Evolutionary conservation across 73 alveolate species (phyloP).

Genomic region (Tetrahymena thermophila): DNA sequence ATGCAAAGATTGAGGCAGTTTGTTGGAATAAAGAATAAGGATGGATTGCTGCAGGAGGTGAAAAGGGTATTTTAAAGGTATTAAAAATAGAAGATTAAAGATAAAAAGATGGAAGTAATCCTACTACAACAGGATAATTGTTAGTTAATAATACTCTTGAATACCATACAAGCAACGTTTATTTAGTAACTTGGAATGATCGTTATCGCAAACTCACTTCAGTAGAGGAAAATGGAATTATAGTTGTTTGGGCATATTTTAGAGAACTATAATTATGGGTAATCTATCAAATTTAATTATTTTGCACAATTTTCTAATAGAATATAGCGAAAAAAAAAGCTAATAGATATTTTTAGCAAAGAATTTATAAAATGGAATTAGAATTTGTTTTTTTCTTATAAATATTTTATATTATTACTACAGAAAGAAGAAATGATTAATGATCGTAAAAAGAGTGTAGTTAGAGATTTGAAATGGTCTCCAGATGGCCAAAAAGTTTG

Average conservation of each 20-base stretch:
- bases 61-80: slow-evolving; percentile 65
- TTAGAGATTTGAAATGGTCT: slow-evolving; percentile 99
- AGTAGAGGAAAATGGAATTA: slow-evolving; percentile 90
- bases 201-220: slow-evolving; percentile 86
- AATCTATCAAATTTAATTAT: neutral
- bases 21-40: slow-evolving; percentile 83
- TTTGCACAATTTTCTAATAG: neutral
- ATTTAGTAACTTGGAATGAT: slow-evolving; percentile 82
- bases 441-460: slow-evolving; percentile 97
- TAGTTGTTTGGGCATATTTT: slow-evolving; percentile 89
- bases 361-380: neutral
- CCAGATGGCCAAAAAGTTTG: slow-evolving; percentile 91
- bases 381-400: neutral
- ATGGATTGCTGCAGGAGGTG: slow-evolving; percentile 80
- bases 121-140: slow-evolving; percentile 10
- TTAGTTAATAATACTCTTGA: slow-evolving; percentile 22
- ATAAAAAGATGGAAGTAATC: neutral
- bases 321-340: neutral
- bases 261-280: slow-evolving; percentile 40
- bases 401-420: neutral
- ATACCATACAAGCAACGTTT: slow-evolving; percentile 55
- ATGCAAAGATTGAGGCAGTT: slow-evolving; percentile 36
- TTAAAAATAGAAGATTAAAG: slow-evolving; percentile 57
- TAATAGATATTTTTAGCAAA: neutral
- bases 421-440: slow-evolving; percentile 99